Evolutionary conservation across 176 grass and related monocot species (phyloP).

Genomic region (Dactylis glomerata): DNA sequence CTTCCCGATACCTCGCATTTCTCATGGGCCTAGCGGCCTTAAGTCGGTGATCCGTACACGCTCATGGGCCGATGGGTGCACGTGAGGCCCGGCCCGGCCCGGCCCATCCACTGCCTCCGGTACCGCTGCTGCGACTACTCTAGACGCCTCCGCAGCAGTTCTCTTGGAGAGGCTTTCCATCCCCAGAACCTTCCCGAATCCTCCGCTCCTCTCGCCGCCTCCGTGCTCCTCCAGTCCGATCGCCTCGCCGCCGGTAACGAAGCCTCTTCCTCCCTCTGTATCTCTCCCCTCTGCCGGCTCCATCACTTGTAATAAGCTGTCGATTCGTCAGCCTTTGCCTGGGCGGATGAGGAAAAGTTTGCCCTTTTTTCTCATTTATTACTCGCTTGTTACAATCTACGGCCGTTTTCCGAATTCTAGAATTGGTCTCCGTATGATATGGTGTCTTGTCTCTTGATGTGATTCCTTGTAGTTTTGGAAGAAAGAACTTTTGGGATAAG

Average conservation of each 20-base stretch:
- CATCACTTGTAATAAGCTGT: background rate
- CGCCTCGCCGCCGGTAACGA: constrained; percentile 24
- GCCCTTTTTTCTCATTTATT: background rate
- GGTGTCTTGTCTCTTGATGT: background rate
- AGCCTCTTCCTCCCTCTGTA: background rate
- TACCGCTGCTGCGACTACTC: background rate
- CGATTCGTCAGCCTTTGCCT: background rate
- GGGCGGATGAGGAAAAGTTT: background rate
- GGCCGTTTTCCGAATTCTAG: background rate
- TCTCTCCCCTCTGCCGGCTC: background rate
- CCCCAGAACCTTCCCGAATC: constrained; percentile 25
- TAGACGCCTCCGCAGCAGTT: background rate
- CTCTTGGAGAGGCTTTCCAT: background rate
- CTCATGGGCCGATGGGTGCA: background rate
- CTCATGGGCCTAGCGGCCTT: background rate
- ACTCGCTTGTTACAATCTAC: background rate
- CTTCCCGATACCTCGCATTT: background rate
- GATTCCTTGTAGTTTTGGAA: background rate
- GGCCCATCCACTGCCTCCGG: background rate
- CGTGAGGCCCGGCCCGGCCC: background rate
- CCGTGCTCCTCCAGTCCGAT: background rate
- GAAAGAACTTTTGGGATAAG: background rate
- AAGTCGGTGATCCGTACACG: background rate
- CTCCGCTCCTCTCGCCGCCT: background rate
- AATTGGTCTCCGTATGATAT: background rate